Base-by-base conservation (phyloP, 2,329 filamentous ascomycete species). In the Claviceps cyperi region DNA sequence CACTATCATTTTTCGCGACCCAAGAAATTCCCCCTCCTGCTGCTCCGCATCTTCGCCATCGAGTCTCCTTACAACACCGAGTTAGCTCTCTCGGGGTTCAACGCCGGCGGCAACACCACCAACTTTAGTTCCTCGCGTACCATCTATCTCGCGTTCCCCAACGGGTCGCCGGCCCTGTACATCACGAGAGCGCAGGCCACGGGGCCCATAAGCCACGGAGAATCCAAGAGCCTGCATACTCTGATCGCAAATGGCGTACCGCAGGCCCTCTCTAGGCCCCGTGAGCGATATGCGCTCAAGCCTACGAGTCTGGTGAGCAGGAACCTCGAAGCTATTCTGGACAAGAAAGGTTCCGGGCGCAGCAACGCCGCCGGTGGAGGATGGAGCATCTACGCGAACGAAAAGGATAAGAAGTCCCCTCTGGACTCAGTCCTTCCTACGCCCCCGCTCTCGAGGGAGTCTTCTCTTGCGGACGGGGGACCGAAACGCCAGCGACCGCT, bases 1-100 rank as follows among this genome's bases (percentile, higher is more conserved):
- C 86, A 94, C 65, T 92, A 87, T 64, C 83, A 86, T 57, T 78
- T 92, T 53, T 81, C 84, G 56, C 78, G 83, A n/a, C 83, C 85
- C 49, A 73, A 76, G 49, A 72, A 74, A 1, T 70, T 84, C n/a
- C 79, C 85, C 0, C 69, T 92, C 4, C 75, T 86, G 1, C 72
- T 92, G 24, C 68, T 94, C n/a, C 80, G 87, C 47, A 81, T 94
- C 44, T 85, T 88, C 59, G 78, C 90, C 52, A 70, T 88, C 54
- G 84, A 92, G 62, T 86, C 86, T 1, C 87, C 87, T 0, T 94
- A 94, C 63, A 84, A 83, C 56, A 79, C 77, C 15, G 68, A 69
- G 38, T 66, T 78, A 15, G 74, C 76, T 1, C 63, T 75, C 47
- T 61, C 63, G 8, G 57, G 55, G 22, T 51, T 57, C 14, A 56